Percentiles rank a stretch among this genome's conserved stretches.
Conservation (phyloP, 768 basidiomycete species). For the Agrocybe chaxingu region DNA sequence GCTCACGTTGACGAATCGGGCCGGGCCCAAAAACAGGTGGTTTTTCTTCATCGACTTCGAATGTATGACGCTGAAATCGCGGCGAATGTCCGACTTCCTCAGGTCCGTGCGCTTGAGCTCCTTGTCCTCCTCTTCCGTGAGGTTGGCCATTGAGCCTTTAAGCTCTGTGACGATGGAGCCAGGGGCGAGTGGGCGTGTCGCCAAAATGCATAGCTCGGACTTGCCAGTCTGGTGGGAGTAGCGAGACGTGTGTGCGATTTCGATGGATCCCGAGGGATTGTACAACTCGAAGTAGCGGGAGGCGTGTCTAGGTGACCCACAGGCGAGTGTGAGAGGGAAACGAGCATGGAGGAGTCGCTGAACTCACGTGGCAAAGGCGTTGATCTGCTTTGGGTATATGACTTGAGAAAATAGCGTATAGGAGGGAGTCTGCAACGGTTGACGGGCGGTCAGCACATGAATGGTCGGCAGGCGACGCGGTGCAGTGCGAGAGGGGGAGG, state of each 20-base stretch:
- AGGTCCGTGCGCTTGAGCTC: constrained; percentile 83
- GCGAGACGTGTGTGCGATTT: constrained; percentile 85
- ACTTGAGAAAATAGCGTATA: constrained; percentile 74
- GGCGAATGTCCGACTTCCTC: constrained; percentile 71
- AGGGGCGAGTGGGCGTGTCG: constrained; percentile 65
- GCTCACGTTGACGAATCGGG: constrained; percentile 89
- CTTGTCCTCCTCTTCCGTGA: constrained; percentile 82
- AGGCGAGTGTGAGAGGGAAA: constrained; percentile 19
- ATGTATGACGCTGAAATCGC: constrained; percentile 90
- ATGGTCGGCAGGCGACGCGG: constrained; percentile 16
- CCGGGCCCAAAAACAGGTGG: constrained; percentile 86
- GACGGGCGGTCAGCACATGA: constrained; percentile 11
- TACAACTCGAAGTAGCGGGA: constrained; percentile 89
- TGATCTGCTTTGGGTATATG: constrained; percentile 80
- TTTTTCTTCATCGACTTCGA: constrained; percentile 91
- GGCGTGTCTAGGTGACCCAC: constrained; percentile 56
- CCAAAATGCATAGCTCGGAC: constrained; percentile 84
- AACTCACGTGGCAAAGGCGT: constrained; percentile 89
- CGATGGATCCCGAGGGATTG: constrained; percentile 77
- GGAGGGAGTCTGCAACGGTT: constrained; percentile 54
- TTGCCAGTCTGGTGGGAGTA: constrained; percentile 87
- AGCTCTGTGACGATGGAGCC: constrained; percentile 80
- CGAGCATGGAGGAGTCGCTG: constrained; percentile 21
- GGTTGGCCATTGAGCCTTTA: constrained; percentile 87
- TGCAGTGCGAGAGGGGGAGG: constrained; percentile 17